These are phyloP conservation scores for Fusarium humuli DNA, from an alignment of 2,329 filamentous ascomycete genomes.

Conservation along the genomic window DNA sequence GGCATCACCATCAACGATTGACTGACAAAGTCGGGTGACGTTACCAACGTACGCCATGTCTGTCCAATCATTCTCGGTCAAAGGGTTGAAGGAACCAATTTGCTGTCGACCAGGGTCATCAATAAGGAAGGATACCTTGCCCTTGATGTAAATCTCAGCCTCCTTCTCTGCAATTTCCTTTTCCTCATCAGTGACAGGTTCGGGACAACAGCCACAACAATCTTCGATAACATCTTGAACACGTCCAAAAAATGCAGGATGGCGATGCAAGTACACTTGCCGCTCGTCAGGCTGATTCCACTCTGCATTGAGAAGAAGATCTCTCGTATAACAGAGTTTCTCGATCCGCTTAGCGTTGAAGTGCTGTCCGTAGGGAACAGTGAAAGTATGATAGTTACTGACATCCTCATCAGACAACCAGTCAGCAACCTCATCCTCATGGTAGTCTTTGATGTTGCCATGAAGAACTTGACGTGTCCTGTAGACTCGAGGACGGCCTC, in stretches of 20 bases:
- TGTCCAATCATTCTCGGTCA: conserved; percentile 87
- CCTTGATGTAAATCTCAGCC: conserved; percentile 79
- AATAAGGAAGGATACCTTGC: conserved; percentile 77
- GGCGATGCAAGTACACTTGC: conserved; percentile 82
- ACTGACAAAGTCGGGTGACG: conserved; percentile 80
- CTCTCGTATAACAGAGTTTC: conserved; percentile 83
- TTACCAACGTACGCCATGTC: conserved; percentile 91
- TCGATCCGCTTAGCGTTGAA: conserved; percentile 79
- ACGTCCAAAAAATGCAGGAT: conserved; percentile 86
- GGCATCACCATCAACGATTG: conserved; percentile 79
- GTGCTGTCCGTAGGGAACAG: conserved; percentile 72
- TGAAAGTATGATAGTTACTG: conserved; percentile 83
- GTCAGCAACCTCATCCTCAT: conserved; percentile 85
- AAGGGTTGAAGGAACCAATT: conserved; percentile 79
- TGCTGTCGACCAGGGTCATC: conserved; percentile 85
- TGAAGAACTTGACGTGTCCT: conserved; percentile 51
- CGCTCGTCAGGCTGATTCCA: conserved; percentile 84
- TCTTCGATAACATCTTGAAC: conserved; percentile 80
- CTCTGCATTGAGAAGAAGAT: conserved; percentile 84
- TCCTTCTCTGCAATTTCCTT: conserved; percentile 77
- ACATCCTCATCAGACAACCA: conserved; percentile 83
- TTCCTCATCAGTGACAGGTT: conserved; percentile 76
- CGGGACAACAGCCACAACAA: conserved; percentile 84
- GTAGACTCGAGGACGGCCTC: conserved; percentile 72
- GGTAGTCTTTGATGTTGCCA: conserved; percentile 82